Evolutionary conservation across 768 basidiomycete species (phyloP).

Genomic region (Ramaria sp.): DNA sequence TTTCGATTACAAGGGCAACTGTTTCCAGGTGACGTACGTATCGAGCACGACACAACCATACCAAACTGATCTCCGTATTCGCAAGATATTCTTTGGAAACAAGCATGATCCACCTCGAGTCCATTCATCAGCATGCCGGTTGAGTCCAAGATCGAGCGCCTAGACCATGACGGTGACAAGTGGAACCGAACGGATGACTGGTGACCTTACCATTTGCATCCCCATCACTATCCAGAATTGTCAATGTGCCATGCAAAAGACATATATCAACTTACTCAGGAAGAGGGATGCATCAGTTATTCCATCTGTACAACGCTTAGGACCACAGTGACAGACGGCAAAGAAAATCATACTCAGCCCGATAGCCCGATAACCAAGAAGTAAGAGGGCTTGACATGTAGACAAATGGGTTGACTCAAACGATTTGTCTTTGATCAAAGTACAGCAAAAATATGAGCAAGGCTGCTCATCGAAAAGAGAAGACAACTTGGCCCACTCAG

Average conservation of each 20-base stretch:
- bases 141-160: conserved; percentile 79
- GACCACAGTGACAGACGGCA: background rate
- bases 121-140: conserved; percentile 73
- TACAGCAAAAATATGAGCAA: background rate
- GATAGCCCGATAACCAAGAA: conserved; percentile 76
- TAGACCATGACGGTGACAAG: background rate
- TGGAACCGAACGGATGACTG: background rate
- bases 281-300: background rate
- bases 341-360: conserved; percentile 47
- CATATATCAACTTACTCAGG: background rate
- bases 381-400: conserved; percentile 69
- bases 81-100: conserved; percentile 50
- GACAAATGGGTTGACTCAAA: conserved; percentile 61
- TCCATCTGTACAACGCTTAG: background rate
- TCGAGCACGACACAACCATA: conserved; percentile 71
- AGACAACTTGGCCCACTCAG: conserved; percentile 20
- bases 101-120: conserved; percentile 43
- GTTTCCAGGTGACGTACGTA: conserved; percentile 39
- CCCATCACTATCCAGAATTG: conserved; percentile 84
- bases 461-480: background rate
- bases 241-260: conserved; percentile 31
- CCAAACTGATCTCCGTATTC: conserved; percentile 67
- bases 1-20: conserved; percentile 18
- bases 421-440: conserved; percentile 29
- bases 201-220: conserved; percentile 47